Base-by-base conservation (phyloP, 352 stramenopile species). In the Blastocystis hominis region DNA sequence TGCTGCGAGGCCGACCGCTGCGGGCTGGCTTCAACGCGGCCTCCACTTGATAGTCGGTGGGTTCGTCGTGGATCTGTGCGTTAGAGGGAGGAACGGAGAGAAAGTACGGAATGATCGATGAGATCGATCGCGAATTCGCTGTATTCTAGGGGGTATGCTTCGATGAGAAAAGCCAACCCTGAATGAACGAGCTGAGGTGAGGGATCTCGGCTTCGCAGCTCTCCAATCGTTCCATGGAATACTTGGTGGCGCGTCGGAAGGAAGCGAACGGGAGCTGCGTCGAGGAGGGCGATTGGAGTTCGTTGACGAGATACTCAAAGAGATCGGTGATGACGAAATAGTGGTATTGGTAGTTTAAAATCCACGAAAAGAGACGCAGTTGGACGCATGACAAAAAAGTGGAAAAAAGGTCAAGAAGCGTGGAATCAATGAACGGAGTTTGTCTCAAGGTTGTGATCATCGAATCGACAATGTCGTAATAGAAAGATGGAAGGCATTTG, bases 281-380 rank as follows among this genome's bases (percentile, higher is more conserved):
- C 4, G 17, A 42, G 3, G 30, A 54, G 9, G 72, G 72, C 17
- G 20, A 84, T 2, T 53, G 47, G 10, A 66, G 30, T 46, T 84
- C 72, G n/a, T 34, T 68, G 1, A 84, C 56, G 2, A 84, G 55
- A 53, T 84, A 84, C 72, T 84, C 72, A 64, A 84, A 84, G n/a
- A 84, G 53, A 69, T 84, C 72, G 24, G 72, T 84, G 56, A 24
- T 17, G 10, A 84, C 72, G 36, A 84, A 84, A 53, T 24, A 13
- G 55, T 47, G n/a, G n/a, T 84, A 84, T 38, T 66, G 62, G 3
- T 10, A 6, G 56, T 84, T 47, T 9, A 66, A 40, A 40, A 84
- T 20, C 36, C 20, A 68, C 3, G 59, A 53, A 46, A 84, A 84
- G 36, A 84, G 72, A 38, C 72, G 72, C 0, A 84, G 40, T 46